phyloP scores from a whole-genome alignment of 805 yeast genomes.

The Cyberlindnera maclurae region DNA sequence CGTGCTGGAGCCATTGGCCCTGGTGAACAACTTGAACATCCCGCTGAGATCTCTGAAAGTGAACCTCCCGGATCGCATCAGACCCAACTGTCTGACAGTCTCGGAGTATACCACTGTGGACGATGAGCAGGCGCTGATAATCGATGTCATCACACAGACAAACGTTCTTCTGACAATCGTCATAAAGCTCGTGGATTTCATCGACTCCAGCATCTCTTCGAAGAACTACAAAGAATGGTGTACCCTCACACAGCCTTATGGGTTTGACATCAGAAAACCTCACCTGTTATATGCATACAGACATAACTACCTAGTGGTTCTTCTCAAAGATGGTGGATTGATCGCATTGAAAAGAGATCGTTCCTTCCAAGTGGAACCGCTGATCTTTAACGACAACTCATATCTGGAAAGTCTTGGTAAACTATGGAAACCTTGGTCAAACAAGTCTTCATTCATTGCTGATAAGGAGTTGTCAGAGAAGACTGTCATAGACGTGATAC shows the following conservation, averaged over 20 bases:
- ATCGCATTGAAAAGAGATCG: slow-evolving; percentile 38
- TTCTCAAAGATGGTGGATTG: slow-evolving; percentile 74
- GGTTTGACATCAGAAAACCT: slow-evolving; percentile 52
- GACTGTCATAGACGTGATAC: slow-evolving; percentile 26
- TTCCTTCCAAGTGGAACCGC: slow-evolving; percentile 30
- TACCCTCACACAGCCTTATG: slow-evolving; percentile 58
- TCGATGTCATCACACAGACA: slow-evolving; percentile 47
- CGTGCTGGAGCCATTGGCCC: slow-evolving; percentile 15
- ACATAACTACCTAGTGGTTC: slow-evolving; percentile 39
- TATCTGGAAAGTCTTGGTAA: slow-evolving; percentile 32
- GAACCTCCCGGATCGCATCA: slow-evolving; percentile 31
- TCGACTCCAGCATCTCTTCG: slow-evolving; percentile 13
- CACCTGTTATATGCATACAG: slow-evolving; percentile 43
- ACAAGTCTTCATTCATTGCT: slow-evolving; percentile 27
- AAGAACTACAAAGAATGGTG: slow-evolving; percentile 45
- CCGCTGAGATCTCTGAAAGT: slow-evolving; percentile 22
- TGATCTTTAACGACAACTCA: slow-evolving; percentile 49
- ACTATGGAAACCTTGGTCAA: slow-evolving; percentile 24
- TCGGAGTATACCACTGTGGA: slow-evolving; percentile 25
- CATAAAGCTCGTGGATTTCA: slow-evolving; percentile 38
- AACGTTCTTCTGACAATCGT: slow-evolving; percentile 46
- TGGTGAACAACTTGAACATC: slow-evolving; percentile 19
- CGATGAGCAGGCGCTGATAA: slow-evolving; percentile 26
- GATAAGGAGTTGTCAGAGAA: slow-evolving; percentile 34
- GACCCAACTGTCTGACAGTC: slow-evolving; percentile 31